Evolutionary conservation across 768 basidiomycete genomes (phyloP).

Genomic region (Mycena rosella): DNA sequence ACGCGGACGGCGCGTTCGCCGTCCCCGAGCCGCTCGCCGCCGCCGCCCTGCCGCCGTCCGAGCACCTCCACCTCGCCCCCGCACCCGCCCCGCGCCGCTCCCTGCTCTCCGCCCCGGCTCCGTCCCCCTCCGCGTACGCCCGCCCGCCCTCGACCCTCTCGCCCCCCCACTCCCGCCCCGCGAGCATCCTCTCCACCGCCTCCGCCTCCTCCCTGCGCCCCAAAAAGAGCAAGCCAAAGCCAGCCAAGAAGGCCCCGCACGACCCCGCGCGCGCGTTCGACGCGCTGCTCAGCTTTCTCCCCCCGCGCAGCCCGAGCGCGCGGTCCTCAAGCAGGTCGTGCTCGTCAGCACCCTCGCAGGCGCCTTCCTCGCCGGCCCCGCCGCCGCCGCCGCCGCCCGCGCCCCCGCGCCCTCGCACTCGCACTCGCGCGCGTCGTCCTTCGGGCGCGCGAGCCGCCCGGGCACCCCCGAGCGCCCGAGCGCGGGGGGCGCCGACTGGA

Average conservation of each 20-base stretch:
- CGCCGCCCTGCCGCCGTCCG: background rate
- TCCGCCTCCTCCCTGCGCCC: background rate
- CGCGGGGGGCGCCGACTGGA: too few species aligned
- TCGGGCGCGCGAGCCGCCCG: too few species aligned
- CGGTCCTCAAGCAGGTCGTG: constrained; percentile 57
- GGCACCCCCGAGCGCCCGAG: background rate
- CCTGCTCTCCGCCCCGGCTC: background rate
- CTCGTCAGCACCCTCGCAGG: constrained; percentile 47
- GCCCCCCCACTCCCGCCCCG: background rate
- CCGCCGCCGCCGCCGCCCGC: background rate
- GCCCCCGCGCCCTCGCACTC: background rate
- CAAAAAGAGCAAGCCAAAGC: background rate
- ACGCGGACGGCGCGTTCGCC: constrained; percentile 48
- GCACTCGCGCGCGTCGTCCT: too few species aligned
- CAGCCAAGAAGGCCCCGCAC: background rate
- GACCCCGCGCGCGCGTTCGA: constrained; percentile 49
- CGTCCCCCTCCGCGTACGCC: background rate
- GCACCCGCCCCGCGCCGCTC: background rate
- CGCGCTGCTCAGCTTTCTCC: constrained; percentile 60
- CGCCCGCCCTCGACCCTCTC: background rate
- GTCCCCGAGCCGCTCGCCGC: constrained; percentile 38
- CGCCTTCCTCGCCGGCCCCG: constrained; percentile 15
- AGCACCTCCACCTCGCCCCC: constrained; percentile 19
- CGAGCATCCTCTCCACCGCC: background rate
- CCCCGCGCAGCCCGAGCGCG: constrained; percentile 54